These are phyloP conservation scores for Apophysomyces elegans DNA, from an alignment of 371 early-diverging fungal species.

Conservation along the genomic window DNA sequence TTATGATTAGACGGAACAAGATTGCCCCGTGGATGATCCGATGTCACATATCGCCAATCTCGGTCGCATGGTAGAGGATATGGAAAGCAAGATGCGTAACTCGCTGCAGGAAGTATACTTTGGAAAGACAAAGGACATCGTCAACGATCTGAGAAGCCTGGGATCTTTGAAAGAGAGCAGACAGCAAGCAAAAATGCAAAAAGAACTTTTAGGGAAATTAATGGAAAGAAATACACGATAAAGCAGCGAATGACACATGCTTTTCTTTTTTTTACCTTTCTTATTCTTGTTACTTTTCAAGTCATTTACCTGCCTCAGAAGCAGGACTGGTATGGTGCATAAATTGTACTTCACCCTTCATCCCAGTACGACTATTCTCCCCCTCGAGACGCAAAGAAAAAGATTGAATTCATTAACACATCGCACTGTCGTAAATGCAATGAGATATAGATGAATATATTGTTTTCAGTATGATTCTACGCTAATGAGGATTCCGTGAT, in stretches of 20 bases:
- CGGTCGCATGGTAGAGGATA: conserved; percentile 96
- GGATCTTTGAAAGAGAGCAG: conserved; percentile 70
- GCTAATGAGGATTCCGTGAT: too few relatives aligned
- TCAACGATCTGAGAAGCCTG: conserved; percentile 88
- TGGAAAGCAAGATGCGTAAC: conserved; percentile 96
- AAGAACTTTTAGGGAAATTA: conserved; percentile 73
- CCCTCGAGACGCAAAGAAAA: too few relatives aligned
- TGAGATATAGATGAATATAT: too few relatives aligned
- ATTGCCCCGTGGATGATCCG: conserved; percentile 76
- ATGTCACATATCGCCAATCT: conserved; percentile 90
- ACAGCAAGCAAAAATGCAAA: conserved; percentile 71
- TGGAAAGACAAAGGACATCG: conserved; percentile 96
- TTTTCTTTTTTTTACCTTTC: background rate
- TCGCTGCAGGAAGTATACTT: conserved; percentile 95
- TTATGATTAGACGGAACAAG: conserved; percentile 66
- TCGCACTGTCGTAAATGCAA: too few relatives aligned
- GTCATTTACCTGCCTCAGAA: too few relatives aligned
- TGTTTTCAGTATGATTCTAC: too few relatives aligned
- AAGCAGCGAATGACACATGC: background rate
- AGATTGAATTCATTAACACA: too few relatives aligned
- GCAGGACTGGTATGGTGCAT: too few relatives aligned
- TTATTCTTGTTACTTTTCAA: background rate
- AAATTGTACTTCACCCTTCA: too few relatives aligned
- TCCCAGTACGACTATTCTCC: too few relatives aligned
- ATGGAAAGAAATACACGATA: conserved; percentile 48